Base-by-base conservation (phyloP, 2,329 filamentous ascomycete species). In the Westerdykella aurantiaca region DNA sequence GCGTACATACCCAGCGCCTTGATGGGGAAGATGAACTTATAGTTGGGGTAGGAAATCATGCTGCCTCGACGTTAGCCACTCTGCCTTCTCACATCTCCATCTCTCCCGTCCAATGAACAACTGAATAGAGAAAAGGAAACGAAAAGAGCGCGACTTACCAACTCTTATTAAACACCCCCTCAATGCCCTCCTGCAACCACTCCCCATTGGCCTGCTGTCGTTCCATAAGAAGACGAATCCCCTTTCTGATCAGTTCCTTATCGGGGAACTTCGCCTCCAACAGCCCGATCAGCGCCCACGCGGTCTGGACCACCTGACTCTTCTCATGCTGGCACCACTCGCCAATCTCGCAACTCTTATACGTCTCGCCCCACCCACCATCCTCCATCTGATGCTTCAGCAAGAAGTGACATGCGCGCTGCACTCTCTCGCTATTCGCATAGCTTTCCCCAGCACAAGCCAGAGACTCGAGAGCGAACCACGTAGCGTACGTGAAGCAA, bases 21-120 rank as follows among this genome's bases (percentile, higher is more conserved):
- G 64, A 97, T 86, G 1, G 91, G 83, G 69, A 96, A 98, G 46
- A 85, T 86, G 66, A 95, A 93, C 73, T 97, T 98, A 76, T 98
- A 98, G 74, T 98, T 98, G 35, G 91, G 91, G 63, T 98, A 98
- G 0, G 88, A 93, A 53, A 98, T 98, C 88, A 96, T 97, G 75
- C 82, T 83, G 58, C 47, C 46, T 11, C 14, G 25, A 4, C 29
- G 40, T 55, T 47, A 56, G 55, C 48, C 10, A 13, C 17, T 31
- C n/a, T 25, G 5, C 11, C 14, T 18, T n/a, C 16, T n/a, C 16
- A 16, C 13, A 14, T 13, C 34, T 14, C 22, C 14, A 25, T 29
- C 23, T 7, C 21, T 14, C 6, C n/a, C 37, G 6, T 9, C 21
- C 23, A 13, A 3, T 29, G 12, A 22, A 21, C 17, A 6, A 2